Evolutionary conservation across 2,329 filamentous ascomycete species (phyloP).

Genomic region (Aspergillus ochraceus): DNA sequence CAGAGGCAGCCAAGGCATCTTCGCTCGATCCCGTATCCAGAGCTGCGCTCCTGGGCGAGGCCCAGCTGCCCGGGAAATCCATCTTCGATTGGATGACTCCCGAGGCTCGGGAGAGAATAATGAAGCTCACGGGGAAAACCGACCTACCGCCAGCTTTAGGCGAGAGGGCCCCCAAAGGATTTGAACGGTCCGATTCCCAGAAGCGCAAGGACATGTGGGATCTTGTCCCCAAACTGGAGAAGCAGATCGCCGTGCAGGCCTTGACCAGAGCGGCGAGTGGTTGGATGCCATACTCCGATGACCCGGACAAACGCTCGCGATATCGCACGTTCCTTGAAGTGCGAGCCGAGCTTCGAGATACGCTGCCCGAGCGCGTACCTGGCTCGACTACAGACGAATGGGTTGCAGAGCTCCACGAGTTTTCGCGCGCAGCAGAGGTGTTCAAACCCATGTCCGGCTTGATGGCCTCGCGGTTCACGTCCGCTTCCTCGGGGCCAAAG

Average conservation of each 20-base stretch:
- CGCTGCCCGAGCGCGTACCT: constrained; percentile 57
- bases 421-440: constrained; percentile 70
- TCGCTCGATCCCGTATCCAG: constrained; percentile 73
- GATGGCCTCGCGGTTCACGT: constrained; percentile 93
- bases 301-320: constrained; percentile 73
- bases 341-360: constrained; percentile 62
- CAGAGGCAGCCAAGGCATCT: constrained; percentile 76
- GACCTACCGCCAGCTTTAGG: constrained; percentile 76
- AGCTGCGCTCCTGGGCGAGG: constrained; percentile 78
- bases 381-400: constrained; percentile 68
- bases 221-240: constrained; percentile 65
- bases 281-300: constrained; percentile 81
- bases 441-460: constrained; percentile 90
- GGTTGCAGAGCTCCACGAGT: constrained; percentile 76
- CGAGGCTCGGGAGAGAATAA: constrained; percentile 74
- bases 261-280: constrained; percentile 64
- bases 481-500: constrained; percentile 46
- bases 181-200: constrained; percentile 63
- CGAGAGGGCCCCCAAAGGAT: constrained; percentile 67
- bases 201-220: constrained; percentile 59
- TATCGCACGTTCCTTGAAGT: constrained; percentile 82
- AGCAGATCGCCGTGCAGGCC: constrained; percentile 66
- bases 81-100: constrained; percentile 90
- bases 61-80: constrained; percentile 81
- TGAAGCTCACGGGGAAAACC: constrained; percentile 68